A percentile compares a stretch with the other conserved stretches of the same genome.
Evolutionary conservation across 2,329 filamentous ascomycete genomes (phyloP).

Genomic region (Cadophora malorum): DNA sequence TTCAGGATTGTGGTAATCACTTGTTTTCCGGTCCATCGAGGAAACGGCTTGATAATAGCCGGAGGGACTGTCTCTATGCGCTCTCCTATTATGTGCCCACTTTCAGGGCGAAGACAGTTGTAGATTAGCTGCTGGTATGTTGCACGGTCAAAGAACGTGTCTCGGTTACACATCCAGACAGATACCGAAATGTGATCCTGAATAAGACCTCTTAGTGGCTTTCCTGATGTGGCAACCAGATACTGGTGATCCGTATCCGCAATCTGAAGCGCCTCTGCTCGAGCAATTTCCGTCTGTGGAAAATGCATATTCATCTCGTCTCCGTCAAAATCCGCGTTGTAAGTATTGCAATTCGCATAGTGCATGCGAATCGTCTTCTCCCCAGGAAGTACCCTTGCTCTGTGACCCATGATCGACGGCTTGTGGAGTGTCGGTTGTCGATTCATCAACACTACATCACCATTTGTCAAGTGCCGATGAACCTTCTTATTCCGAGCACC

Average conservation of each 20-base stretch:
- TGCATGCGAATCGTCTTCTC: conserved; percentile 99
- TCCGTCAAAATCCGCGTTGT: conserved; percentile 99
- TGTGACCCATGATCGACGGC: conserved; percentile 98
- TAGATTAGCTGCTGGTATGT: conserved; percentile 97
- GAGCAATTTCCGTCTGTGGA: conserved; percentile 92
- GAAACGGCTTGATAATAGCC: conserved; percentile 79
- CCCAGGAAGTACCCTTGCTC: conserved; percentile 87
- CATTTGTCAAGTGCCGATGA: conserved; percentile 92
- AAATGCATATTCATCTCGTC: conserved; percentile 99
- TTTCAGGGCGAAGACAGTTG: conserved; percentile 85
- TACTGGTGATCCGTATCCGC: conserved; percentile 98
- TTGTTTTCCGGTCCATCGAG: conserved; percentile 95
- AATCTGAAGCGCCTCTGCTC: conserved; percentile 90
- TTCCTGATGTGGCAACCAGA: conserved; percentile 89
- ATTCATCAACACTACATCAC: conserved; percentile 98
- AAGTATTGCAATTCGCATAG: conserved; percentile 99
- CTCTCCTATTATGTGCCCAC: conserved; percentile 83
- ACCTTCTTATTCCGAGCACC: conserved; percentile 93
- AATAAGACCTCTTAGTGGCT: conserved; percentile 92
- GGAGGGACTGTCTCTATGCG: conserved; percentile 82
- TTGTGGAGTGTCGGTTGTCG: conserved; percentile 97
- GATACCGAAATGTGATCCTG: conserved; percentile 98
- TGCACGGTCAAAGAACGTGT: conserved; percentile 86
- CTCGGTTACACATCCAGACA: conserved; percentile 86
- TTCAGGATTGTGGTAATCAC: conserved; percentile 90